Percentiles rank a stretch among this genome's conserved stretches.
Conservation (phyloP, 805 yeast species). For the Priceomyces medius region DNA sequence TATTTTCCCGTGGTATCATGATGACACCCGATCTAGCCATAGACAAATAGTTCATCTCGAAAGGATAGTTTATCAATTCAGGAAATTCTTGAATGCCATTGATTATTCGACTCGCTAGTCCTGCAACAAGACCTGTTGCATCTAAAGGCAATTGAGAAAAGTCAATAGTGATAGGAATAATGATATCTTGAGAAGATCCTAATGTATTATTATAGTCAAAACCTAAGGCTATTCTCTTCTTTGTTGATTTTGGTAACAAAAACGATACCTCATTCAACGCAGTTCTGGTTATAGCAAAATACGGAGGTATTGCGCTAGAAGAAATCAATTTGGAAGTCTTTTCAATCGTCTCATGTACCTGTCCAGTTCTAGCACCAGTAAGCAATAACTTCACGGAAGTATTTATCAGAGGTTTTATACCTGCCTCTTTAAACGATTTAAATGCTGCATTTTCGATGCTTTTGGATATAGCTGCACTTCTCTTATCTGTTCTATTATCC, state of each 20-base stretch:
- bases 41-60: conserved; percentile 58
- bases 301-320: conserved; percentile 32
- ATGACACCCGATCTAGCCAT: conserved; percentile 61
- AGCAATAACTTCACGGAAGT: conserved; percentile 41
- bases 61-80: conserved; percentile 18
- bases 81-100: conserved; percentile 24
- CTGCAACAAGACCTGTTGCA: conserved; percentile 66
- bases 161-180: conserved; percentile 58
- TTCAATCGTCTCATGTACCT: conserved; percentile 39
- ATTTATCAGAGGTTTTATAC: conserved; percentile 47
- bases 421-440: conserved; percentile 30
- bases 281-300: conserved; percentile 54
- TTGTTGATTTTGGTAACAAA: conserved; percentile 43
- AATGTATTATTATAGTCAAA: conserved; percentile 43
- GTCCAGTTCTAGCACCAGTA: conserved; percentile 60
- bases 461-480: background rate
- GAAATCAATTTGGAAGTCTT: conserved; percentile 42
- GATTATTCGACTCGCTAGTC: conserved; percentile 53
- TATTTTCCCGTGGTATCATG: conserved; percentile 54
- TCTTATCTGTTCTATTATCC: background rate
- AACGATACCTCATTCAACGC: conserved; percentile 51
- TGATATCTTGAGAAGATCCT: conserved; percentile 57
- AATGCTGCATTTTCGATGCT: conserved; percentile 35
- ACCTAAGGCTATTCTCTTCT: conserved; percentile 35
- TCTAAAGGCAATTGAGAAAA: conserved; percentile 54